Base-by-base conservation (phyloP, 163 green algal species). In the Picocystis sp. region DNA sequence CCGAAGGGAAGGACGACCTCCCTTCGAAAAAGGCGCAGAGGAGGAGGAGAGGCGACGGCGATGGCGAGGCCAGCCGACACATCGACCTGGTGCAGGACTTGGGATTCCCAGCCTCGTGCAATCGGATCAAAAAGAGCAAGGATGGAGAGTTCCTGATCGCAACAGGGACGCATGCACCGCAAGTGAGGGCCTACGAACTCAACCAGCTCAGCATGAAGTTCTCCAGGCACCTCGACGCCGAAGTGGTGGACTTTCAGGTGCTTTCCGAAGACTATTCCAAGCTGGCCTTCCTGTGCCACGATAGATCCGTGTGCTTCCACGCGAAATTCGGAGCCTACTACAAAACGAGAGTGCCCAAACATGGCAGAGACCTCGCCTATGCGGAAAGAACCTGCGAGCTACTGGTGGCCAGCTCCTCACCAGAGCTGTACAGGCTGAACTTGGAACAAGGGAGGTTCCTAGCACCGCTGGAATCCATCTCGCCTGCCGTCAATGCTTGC, bases 251-350 rank as follows among this genome's bases (percentile, higher is more conserved):
- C 63, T 95, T 98, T 50, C 69, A 81, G 67, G 72, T 93, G 19
- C 70, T 99, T 23, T 74, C 63, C 14, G 85, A 95, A 0, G 90
- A 99, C 69, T 99, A 92, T 72, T 80, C 67, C 50, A 99, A 99
- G 64, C 60, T 81, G 1, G 90, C 78, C 6, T 90, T 99, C 59
- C 64, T 98, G 19, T 93, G 82, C 59, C 60, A 60, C 11, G 86
- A 99, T 67, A 76, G 90, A 50, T 78, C 65, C 24, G 19, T 99
- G 3, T 62, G 58, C 23, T 86, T 98, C 56, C 90, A 99, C 65
- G 87, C 89, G 9, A 72, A 77, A 35, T 96, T 89, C 60, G 90
- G 90, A 23, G 60, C 64, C 3, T 88, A 99, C 71, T 85, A 89
- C 73, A 78, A 72, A 42, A 82, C 69, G 0, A 70, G 88, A 9